Evolutionary conservation across 768 basidiomycete genomes (phyloP), one percentile per base, ranked within the genome.

Genomic region (Dictyophora rubrovolvata): DNA sequence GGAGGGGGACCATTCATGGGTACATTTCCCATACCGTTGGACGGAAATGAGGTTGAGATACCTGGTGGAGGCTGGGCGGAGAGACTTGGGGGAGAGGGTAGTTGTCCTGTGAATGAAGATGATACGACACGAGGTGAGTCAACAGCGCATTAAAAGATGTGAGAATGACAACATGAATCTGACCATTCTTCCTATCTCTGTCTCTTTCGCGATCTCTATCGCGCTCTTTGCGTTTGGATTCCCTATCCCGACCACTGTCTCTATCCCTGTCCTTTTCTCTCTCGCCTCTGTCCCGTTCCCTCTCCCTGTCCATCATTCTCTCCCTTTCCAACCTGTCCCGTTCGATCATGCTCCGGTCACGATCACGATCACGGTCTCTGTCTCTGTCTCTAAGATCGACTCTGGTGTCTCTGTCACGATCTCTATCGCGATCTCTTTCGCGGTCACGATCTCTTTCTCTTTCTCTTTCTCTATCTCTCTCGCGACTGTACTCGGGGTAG

Each of bases 371-470:
- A 1, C 50, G 46, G 20, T 51, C 50, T 34, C 50, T 51, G 20
- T 51, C 50, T 18, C 50, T 51, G 12, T 51, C 50, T 22, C 50
- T 34, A 4, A 22, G 12, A 17, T 56, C 55, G 10, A 47, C 50
- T 46, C 55, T 42, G 10, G 16, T n/a, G 42, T 20, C 22, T 20
- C 53, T 20, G 17, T 61, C 49, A n/a, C 42, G 48, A 18, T 54
- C 33, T 17, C 22, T 48, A 21, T 54, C 52, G 18, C 57, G 52
- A 14, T 37, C 22, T 48, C 50, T 47, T 22, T 57, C 57, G 17
- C 57, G 62, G 51, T 36, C 48, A 23, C 79, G 69, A 1, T 78
- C 78, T 51, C 76, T 69, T 54, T 79, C 77, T 51, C 76, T 69
- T 54, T 79, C 77, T 53, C 74, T 69, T 37, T 73, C 72, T 46